A percentile compares a stretch with the other conserved stretches of the same genome.
Evolutionary conservation across 805 yeast species (phyloP).

Genomic region (Yamadazyma philogaea): DNA sequence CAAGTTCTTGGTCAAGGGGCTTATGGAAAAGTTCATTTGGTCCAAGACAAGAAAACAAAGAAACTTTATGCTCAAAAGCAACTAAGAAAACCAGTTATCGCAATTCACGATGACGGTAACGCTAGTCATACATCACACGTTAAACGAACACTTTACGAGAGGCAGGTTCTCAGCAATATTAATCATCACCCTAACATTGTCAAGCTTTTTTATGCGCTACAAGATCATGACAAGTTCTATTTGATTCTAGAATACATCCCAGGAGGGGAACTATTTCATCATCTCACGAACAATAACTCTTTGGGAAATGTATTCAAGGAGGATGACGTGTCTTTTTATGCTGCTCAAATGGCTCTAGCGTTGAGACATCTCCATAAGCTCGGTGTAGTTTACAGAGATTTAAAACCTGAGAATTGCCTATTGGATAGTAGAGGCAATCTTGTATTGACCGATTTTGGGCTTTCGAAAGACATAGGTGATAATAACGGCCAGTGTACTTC

Average conservation of each 20-base stretch:
- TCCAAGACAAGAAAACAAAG: conserved; percentile 35
- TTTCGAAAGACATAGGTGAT: conserved; percentile 33
- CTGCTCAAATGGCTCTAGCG: conserved; percentile 43
- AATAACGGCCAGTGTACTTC: conserved; percentile 22
- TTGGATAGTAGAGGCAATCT: conserved; percentile 37
- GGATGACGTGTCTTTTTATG: conserved; percentile 39
- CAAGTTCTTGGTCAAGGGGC: conserved; percentile 45
- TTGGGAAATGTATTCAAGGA: conserved; percentile 26
- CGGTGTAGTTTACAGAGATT: conserved; percentile 42
- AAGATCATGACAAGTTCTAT: conserved; percentile 42
- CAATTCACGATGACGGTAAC: conserved; percentile 26
- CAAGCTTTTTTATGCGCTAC: conserved; percentile 42
- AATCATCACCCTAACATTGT: conserved; percentile 43
- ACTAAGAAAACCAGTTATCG: conserved; percentile 34
- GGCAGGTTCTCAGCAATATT: conserved; percentile 38
- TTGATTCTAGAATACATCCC: conserved; percentile 42
- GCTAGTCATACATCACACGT: conserved; percentile 24
- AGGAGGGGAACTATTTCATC: conserved; percentile 47
- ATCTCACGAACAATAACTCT: conserved; percentile 28
- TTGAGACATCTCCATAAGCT: conserved; percentile 37
- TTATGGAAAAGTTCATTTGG: conserved; percentile 43
- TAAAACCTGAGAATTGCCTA: conserved; percentile 46
- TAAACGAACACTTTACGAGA: conserved; percentile 39
- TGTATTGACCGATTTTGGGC: conserved; percentile 45
- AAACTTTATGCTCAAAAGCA: conserved; percentile 44